Evolutionary conservation across 345 rosid genomes (phyloP), one percentile per base, ranked within the genome.

Genomic region (Hibiscus trionum): DNA sequence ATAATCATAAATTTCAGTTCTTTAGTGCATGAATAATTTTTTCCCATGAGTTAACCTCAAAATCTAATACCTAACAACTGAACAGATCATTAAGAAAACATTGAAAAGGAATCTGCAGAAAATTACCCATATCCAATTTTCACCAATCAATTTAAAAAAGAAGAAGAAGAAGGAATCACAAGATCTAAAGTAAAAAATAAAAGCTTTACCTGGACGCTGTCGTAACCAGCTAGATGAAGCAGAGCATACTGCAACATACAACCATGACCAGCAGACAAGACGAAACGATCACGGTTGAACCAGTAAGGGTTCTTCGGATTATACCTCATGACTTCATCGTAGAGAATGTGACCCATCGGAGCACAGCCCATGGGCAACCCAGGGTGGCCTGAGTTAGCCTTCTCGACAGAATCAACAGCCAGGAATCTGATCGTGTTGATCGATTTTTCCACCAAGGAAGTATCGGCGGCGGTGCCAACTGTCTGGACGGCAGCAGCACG

Each of bases 341-440:
- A 94, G 77, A 94, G 79, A 2, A 94, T 82, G 77, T 94, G 98
- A 27, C 93, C 92, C 88, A 91, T 74, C 44, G 98, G 98, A 56
- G 98, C 97, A 78, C 96, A 94, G 0, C 98, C 98, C 98, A 94
- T 91, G n/a, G 98, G 98, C 61, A 94, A 82, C 39, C 98, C 98
- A 1, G 98, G 98, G 74, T 94, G 97, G 1, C 97, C 98, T 5
- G 97, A 94, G 74, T 94, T 94, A 0, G 97, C 98, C 84, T 91
- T 94, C 86, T 94, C 97, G 15, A 94, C 98, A 7, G 98, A 93
- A 75, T 94, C 98, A 58, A 94, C 71, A 37, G 97, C 88, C 27
- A 94, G 81, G 78, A 94, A 91, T 81, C 98, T 76, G 55, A 94
- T 94, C 59, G 98, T 85, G 71, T 94, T 91, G 35, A 91, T 60